phyloP scores from a whole-genome alignment of 345 rosid genomes.

The Toxicodendron radicans region DNA sequence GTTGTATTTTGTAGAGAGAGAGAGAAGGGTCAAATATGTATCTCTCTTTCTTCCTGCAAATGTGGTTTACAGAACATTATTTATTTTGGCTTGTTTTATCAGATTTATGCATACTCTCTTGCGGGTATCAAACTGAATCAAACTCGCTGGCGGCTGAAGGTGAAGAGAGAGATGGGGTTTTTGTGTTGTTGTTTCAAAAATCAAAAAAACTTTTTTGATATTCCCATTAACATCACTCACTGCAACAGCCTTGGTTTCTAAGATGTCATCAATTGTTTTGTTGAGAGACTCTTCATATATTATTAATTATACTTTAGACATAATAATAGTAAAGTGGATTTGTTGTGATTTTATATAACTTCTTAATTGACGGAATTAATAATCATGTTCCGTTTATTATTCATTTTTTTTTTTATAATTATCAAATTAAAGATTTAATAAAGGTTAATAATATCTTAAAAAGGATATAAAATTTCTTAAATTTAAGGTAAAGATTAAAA shows the following conservation, averaged over 20 bases:
- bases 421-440: no score
- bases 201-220: neutral
- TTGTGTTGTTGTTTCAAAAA: no score
- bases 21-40: conserved; percentile 14
- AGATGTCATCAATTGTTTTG: conserved; percentile 24
- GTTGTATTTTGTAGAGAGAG: conserved; percentile 1
- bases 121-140: neutral
- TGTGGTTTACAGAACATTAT: conserved; percentile 19
- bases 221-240: neutral
- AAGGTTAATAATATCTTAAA: no score
- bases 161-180: no score
- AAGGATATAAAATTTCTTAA: no score
- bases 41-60: conserved; percentile 3
- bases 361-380: neutral
- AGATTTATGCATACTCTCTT: conserved; percentile 8
- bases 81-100: conserved; percentile 16
- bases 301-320: conserved; percentile 7
- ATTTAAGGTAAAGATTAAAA: no score
- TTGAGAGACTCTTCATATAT: neutral
- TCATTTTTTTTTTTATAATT: no score
- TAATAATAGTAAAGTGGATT: conserved; percentile 5
- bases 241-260: conserved; percentile 25
- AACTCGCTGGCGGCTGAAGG: neutral
- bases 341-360: neutral
- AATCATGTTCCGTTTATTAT: neutral